These are phyloP conservation scores for Oryza nivara DNA, from an alignment of 176 grass and related monocot species.

Conservation along the genomic window DNA sequence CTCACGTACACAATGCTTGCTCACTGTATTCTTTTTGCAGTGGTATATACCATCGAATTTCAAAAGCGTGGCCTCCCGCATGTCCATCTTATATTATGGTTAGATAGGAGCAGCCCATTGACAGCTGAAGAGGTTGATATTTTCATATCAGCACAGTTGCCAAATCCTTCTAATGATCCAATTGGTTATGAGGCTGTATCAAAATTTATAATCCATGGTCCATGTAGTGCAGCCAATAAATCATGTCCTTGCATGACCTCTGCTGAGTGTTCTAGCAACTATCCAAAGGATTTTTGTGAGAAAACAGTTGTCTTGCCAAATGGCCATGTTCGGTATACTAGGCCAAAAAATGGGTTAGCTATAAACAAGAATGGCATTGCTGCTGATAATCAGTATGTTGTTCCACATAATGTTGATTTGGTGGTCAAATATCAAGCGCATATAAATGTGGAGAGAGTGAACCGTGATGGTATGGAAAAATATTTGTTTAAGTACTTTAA, in stretches of 20 bases:
- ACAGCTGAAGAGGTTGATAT: no score
- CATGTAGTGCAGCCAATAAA: no score
- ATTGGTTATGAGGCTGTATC: no score
- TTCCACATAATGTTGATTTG: neutral
- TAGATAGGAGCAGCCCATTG: no score
- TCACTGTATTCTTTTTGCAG: neutral
- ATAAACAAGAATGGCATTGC: neutral
- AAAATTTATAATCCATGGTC: no score
- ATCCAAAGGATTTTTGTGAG: neutral
- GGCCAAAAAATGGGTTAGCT: neutral
- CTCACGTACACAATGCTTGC: neutral
- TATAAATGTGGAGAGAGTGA: neutral
- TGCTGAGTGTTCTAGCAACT: neutral
- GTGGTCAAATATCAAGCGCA: neutral
- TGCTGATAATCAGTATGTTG: neutral
- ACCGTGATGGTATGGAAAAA: slow-evolving; percentile 4
- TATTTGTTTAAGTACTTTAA: slow-evolving; percentile 25
- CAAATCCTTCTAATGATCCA: no score
- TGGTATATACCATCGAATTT: neutral
- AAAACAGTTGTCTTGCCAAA: neutral
- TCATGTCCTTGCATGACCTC: no score
- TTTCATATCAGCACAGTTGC: no score
- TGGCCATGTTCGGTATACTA: neutral
- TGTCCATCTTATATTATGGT: no score
- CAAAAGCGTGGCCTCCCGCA: no score